Evolutionary conservation across 2,329 filamentous ascomycete genomes (phyloP).

Genomic region (Aspergillus japonicus): DNA sequence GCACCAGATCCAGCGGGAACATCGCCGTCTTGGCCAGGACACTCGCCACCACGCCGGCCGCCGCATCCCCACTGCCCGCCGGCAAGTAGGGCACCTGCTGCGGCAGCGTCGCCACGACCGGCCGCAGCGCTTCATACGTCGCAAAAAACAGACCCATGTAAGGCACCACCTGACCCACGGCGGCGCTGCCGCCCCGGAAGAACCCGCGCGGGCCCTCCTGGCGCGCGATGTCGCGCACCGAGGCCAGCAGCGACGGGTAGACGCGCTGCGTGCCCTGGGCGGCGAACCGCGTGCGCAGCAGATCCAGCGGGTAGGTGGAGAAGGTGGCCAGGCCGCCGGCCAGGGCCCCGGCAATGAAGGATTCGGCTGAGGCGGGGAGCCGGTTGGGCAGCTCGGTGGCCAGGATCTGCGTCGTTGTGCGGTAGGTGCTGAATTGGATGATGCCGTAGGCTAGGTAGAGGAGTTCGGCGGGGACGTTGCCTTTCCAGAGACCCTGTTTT

Average conservation of each 20-base stretch:
- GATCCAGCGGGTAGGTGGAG: conserved; percentile 85
- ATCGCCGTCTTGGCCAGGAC: conserved; percentile 82
- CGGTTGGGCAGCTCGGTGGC: conserved; percentile 48
- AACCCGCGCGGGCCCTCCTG: conserved; percentile 78
- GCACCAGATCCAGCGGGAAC: conserved; percentile 87
- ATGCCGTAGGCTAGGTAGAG: conserved; percentile 91
- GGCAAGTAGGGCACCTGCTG: conserved; percentile 49
- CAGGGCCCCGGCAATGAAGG: conserved; percentile 77
- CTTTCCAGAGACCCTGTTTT: conserved; percentile 78
- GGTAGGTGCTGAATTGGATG: conserved; percentile 87
- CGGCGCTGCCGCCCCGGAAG: conserved; percentile 82
- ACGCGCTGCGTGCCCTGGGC: conserved; percentile 80
- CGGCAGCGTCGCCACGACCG: conserved; percentile 47
- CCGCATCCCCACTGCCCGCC: conserved; percentile 77
- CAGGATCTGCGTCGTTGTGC: conserved; percentile 68
- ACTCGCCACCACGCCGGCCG: conserved; percentile 76
- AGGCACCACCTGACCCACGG: conserved; percentile 82
- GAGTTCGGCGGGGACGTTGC: conserved; percentile 91
- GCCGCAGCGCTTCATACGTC: conserved; percentile 74
- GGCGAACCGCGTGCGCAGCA: conserved; percentile 93
- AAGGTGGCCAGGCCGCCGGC: conserved; percentile 82
- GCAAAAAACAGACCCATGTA: conserved; percentile 98
- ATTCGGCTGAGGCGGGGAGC: conserved; percentile 68
- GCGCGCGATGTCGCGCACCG: conserved; percentile 68
- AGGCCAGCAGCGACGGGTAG: conserved; percentile 69